Evolutionary conservation across 805 yeast species (phyloP), one percentile per base, ranked within the genome.

Genomic region (Metschnikowia lunata): DNA sequence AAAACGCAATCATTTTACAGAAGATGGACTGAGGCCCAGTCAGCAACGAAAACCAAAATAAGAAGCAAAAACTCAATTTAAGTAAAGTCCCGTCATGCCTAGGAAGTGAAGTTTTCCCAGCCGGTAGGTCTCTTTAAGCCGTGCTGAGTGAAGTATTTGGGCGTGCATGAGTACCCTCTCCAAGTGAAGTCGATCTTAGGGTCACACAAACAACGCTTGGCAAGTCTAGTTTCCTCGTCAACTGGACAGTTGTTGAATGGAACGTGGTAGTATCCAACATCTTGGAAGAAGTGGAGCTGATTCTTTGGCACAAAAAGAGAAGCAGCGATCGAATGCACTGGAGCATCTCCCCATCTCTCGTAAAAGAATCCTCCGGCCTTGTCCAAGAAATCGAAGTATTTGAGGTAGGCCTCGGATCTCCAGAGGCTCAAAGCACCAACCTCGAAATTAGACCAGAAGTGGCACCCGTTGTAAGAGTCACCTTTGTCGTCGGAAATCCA

Each of bases 301-400:
- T 78, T 80, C 61, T 76, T 79, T 43, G 85, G 80, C 63, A 87
- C 61, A 69, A 88, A 85, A 52, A 88, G 69, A 5, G 93, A 71
- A 15, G 87, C 96, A 29, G 93, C 96, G 57, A 88, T 82, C 6
- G 95, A 85, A 64, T 88, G 96, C 39, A 88, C 83, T 30, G 96
- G 96, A 26, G 95, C 96, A 65, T 88, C 96, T 56, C 96, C 95
- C 96, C 95, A 87, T 66, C 96, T 77, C 71, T 85, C 89, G 64
- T 88, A 88, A 70, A 85, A 88, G 69, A 88, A 88, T n/a, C 96
- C 96, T 62, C 96, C 96, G 12, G 83, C 78, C 49, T 78, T 64
- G 65, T 88, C 96, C 58, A 88, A 75, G 55, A 74, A 69, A 14
- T 85, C 84, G 56, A 88, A 88, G 64, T 83, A 88, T 45, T 76